These are phyloP conservation scores for Blastobotrys proliferans DNA, from an alignment of 1,139 yeast species.

Conservation along the genomic window DNA sequence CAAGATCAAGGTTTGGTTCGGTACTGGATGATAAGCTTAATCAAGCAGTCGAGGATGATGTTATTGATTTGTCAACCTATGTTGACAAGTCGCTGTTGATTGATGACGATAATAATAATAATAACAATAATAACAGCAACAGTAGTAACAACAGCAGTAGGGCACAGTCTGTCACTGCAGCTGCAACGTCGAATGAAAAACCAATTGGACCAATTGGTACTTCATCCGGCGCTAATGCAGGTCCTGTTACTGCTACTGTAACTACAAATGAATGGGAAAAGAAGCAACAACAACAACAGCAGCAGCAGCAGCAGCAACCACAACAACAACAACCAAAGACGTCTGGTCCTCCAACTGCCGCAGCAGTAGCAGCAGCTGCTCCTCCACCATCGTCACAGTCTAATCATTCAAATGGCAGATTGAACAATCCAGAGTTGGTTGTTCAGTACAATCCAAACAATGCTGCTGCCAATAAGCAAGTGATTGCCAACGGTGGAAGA, in stretches of 20 bases:
- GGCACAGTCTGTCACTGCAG: constrained; percentile 4
- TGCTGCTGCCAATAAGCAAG: constrained; percentile 32
- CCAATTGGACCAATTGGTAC: constrained; percentile 5
- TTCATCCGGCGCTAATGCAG: no score
- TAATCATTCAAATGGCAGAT: background rate
- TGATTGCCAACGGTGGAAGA: constrained; percentile 37
- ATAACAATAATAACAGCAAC: background rate
- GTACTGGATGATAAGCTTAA: constrained; percentile 8
- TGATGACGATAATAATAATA: background rate
- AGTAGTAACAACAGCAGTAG: constrained; percentile 3
- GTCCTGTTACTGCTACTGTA: background rate
- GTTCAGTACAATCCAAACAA: constrained; percentile 35
- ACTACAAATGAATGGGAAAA: constrained; percentile 4
- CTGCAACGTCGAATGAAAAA: no score
- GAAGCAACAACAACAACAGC: constrained; percentile 9
- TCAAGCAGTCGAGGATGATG: constrained; percentile 7
- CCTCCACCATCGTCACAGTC: background rate
- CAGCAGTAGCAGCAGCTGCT: background rate
- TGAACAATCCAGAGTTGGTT: constrained; percentile 26
- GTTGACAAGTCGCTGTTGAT: constrained; percentile 1
- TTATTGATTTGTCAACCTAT: constrained; percentile 5
- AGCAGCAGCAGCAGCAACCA: constrained; percentile 12
- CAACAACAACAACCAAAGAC: constrained; percentile 5
- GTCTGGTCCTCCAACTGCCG: background rate
- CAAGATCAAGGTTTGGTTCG: constrained; percentile 22